Percentiles rank a stretch among this genome's conserved stretches.
phyloP scores from a whole-genome alignment of 805 yeast species.

The Metschnikowia lunata region DNA sequence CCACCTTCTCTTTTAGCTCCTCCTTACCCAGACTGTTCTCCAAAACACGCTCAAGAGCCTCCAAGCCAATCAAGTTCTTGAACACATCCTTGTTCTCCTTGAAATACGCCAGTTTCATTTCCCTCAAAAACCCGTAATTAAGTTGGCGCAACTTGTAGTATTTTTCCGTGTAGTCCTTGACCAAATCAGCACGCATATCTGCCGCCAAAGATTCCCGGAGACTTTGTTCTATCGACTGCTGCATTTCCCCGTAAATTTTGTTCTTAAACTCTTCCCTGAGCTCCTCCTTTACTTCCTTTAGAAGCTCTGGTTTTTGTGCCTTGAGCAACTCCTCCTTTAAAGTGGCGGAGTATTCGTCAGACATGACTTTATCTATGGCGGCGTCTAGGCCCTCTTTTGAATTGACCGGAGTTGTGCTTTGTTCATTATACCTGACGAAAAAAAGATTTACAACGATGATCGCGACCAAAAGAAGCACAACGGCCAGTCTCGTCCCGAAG shows the following conservation, averaged over 20 bases:
- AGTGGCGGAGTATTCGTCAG: constrained; percentile 6
- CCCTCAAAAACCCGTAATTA: constrained; percentile 6
- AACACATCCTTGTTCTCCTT: constrained; percentile 4
- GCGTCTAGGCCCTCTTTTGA: constrained; percentile 6
- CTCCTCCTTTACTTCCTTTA: constrained; percentile 4
- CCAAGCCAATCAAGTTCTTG: constrained; percentile 2
- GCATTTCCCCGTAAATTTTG: background rate
- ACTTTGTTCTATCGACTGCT: background rate
- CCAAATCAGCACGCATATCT: constrained; percentile 1
- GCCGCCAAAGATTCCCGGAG: background rate
- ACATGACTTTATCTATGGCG: constrained; percentile 4
- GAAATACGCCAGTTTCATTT: constrained; percentile 7
- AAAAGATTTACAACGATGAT: constrained; percentile 5
- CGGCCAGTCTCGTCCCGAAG: constrained; percentile 6
- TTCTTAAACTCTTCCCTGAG: constrained; percentile 2
- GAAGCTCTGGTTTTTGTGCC: constrained; percentile 5
- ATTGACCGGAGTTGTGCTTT: background rate
- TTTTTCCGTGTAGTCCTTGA: constrained; percentile 2
- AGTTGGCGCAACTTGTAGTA: constrained; percentile 1
- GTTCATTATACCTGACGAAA: constrained; percentile 3
- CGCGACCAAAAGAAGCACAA: constrained; percentile 5
- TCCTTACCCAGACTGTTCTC: background rate
- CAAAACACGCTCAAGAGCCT: constrained; percentile 2
- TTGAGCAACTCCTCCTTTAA: constrained; percentile 8
- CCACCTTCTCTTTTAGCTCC: constrained; percentile 7